Evolutionary conservation across 805 yeast genomes (phyloP).

Genomic region (Gaillardinia entomophila): DNA sequence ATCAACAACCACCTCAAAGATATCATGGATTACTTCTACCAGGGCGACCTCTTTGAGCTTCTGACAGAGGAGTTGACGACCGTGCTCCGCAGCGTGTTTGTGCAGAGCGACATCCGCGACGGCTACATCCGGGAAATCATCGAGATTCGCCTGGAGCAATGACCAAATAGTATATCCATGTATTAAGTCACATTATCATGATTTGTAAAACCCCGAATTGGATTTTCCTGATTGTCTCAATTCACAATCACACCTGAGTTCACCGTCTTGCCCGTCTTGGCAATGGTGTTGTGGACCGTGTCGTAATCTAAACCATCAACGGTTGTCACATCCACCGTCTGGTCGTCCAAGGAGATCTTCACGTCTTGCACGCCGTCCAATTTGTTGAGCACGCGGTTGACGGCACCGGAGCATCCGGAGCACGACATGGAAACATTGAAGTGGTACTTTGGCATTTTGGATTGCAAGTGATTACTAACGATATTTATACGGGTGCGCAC

Average conservation of each 20-base stretch:
- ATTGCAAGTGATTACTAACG: too few species aligned
- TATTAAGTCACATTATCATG: too few species aligned
- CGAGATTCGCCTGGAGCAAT: constrained; percentile 42
- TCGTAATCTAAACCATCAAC: constrained; percentile 56
- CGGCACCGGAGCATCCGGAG: constrained; percentile 84
- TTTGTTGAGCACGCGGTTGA: constrained; percentile 65
- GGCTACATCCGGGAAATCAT: constrained; percentile 40
- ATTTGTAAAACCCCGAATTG: too few species aligned
- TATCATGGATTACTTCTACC: constrained; percentile 45
- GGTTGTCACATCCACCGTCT: constrained; percentile 74
- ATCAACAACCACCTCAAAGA: constrained; percentile 36
- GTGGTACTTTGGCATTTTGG: constrained; percentile 43
- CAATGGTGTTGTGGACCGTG: constrained; percentile 70
- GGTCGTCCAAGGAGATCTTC: constrained; percentile 73
- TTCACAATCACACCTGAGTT: constrained; percentile 57
- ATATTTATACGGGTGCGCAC: not conserved
- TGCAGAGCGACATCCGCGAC: constrained; percentile 41
- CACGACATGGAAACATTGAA: constrained; percentile 84
- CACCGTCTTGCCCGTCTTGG: constrained; percentile 88
- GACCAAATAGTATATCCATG: too few species aligned
- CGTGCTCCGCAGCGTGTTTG: constrained; percentile 39
- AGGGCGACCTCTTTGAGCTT: constrained; percentile 46
- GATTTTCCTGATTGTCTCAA: too few species aligned
- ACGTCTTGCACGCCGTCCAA: constrained; percentile 70
- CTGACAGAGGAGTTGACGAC: constrained; percentile 40